Base-by-base conservation (phyloP, 1,139 yeast genomes). In the Scheffersomyces stambukii region DNA sequence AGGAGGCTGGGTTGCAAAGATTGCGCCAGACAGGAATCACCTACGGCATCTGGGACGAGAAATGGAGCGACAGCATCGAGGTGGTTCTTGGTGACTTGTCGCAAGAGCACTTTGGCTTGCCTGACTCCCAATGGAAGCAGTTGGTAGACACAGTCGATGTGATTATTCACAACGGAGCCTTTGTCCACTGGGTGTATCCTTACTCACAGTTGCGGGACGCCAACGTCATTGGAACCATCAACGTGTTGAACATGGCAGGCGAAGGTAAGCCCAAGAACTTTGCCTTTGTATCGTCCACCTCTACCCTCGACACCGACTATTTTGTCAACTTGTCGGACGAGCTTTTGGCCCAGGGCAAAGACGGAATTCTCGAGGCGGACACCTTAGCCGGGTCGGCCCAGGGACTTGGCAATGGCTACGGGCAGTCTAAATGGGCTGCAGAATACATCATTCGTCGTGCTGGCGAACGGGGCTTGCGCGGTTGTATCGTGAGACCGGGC, bases 181-280 rank as follows among this genome's bases (percentile, higher is more conserved):
- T 89, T 39, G 99, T 93, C 23, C 98, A 93, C 57, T 93, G 99
- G 99, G 96, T 89, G 3, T 91, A 84, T 54, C 98, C 97, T 24
- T 93, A 93, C 58, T 64, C 82, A 29, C 85, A 83, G 46, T 68
- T 93, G 45, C 77, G 97, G 46, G 96, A 86, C 38, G 94, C 98
- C 21, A 93, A 93, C 52, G 98, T 93, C 20, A 62, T 89, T 38
- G 80, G 95, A 29, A 83, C 97, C 0, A 62, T 89, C 38, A 84
- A 89, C 46, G 88, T 88, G 8, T 64, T 93, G 74, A 80, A 79
- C 47, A 59, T 93, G 50, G 85, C 95, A 46, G 73, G 70, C 4
- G 59, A 73, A 14, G 96, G 97, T 25, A 88, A 83, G 54, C 75
- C 96, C 24, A 93, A 93, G 57, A 70, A 65, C 54, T 89, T 88